These are phyloP conservation scores for Rhynchosporium graminicola DNA, from an alignment of 2,329 filamentous ascomycete genomes.

Conservation along the genomic window DNA sequence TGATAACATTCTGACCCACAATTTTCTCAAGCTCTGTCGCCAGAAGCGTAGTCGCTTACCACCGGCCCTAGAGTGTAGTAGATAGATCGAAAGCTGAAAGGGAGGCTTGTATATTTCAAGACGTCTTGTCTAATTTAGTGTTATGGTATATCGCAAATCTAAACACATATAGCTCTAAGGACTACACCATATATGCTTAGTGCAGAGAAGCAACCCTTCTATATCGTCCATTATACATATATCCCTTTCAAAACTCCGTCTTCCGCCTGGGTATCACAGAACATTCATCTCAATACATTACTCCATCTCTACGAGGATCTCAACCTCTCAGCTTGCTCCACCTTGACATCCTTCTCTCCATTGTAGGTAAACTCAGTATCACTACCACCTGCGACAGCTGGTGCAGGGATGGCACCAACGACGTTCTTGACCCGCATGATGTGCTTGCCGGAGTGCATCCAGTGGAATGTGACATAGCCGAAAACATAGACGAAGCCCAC, in stretches of 20 bases:
- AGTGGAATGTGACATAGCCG: slow-evolving; percentile 40
- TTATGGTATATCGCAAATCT: slow-evolving; percentile 6
- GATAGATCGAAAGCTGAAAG: no score
- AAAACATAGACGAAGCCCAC: slow-evolving; percentile 46
- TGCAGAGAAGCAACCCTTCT: neutral
- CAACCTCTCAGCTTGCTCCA: slow-evolving; percentile 29
- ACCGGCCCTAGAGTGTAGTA: no score
- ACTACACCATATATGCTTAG: neutral
- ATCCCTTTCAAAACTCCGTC: slow-evolving; percentile 10
- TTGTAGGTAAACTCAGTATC: slow-evolving; percentile 26
- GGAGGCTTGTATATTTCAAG: no score
- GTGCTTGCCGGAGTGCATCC: slow-evolving; percentile 40
- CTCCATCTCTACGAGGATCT: slow-evolving; percentile 19
- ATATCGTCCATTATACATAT: neutral
- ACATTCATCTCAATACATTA: neutral
- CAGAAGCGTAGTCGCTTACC: no score
- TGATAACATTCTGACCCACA: no score
- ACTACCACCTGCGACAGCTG: slow-evolving; percentile 30
- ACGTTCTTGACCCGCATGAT: slow-evolving; percentile 41
- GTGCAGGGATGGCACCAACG: slow-evolving; percentile 22
- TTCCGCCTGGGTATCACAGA: neutral
- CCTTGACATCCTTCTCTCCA: slow-evolving; percentile 26
- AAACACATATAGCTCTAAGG: slow-evolving; percentile 6
- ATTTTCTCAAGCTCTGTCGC: no score
- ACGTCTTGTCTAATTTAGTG: no score